Conservation (phyloP, 2,329 filamentous ascomycete genomes). For the Ascosphaera apis region DNA sequence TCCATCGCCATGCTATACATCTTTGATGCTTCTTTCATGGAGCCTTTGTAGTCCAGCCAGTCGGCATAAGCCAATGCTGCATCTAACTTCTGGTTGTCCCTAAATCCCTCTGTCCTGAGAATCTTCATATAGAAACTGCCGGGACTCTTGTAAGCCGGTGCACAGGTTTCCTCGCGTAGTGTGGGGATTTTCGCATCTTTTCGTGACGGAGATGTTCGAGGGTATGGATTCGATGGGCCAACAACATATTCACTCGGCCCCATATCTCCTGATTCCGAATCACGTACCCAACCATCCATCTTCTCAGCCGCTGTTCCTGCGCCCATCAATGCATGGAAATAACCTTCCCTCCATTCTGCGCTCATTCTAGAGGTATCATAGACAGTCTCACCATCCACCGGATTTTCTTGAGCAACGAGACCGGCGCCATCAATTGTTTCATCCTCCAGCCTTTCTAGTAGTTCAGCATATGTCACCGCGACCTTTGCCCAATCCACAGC, state of each 20-base stretch:
- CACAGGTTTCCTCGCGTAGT: constrained; percentile 54
- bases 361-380: constrained; percentile 53
- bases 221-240: constrained; percentile 64
- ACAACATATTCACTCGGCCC: constrained; percentile 53
- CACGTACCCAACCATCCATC: constrained; percentile 54
- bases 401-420: constrained; percentile 28
- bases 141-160: constrained; percentile 42
- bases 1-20: constrained; percentile 57
- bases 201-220: constrained; percentile 41
- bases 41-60: constrained; percentile 58
- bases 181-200: constrained; percentile 17
- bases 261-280: constrained; percentile 40
- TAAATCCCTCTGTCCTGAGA: constrained; percentile 58
- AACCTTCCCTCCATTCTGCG: constrained; percentile 67
- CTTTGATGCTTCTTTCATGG: constrained; percentile 40
- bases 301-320: constrained; percentile 57
- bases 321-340: constrained; percentile 61
- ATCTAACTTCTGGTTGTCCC: constrained; percentile 52
- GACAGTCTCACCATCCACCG: constrained; percentile 18
- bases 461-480: constrained; percentile 33
- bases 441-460: constrained; percentile 48
- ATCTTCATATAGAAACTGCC: constrained; percentile 65
- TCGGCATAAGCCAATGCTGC: constrained; percentile 65
- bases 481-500: constrained; percentile 47
- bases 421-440: constrained; percentile 42